Conservation (phyloP, 2,329 filamentous ascomycete genomes). For the Xylaria sp. region DNA sequence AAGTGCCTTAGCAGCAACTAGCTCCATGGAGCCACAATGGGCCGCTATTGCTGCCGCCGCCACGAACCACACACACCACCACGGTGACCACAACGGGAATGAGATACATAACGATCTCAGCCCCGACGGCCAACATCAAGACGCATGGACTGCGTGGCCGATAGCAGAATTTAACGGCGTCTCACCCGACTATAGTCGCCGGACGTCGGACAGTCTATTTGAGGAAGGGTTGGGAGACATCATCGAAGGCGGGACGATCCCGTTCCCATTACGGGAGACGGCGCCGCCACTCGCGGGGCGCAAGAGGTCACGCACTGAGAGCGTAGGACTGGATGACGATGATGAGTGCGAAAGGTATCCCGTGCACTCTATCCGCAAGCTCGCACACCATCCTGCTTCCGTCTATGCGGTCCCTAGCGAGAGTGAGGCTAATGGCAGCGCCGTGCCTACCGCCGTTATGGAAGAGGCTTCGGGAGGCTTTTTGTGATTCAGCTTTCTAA, state of each 20-base stretch:
- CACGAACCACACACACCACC: constrained; percentile 31
- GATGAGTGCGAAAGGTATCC: constrained; percentile 40
- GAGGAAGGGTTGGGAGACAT: constrained; percentile 19
- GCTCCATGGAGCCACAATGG: constrained; percentile 40
- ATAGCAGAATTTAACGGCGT: constrained; percentile 24
- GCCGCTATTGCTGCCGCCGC: constrained; percentile 34
- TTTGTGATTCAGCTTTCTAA: constrained; percentile 21
- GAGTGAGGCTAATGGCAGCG: not conserved
- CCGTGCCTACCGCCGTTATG: constrained; percentile 43
- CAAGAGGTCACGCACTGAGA: constrained; percentile 51
- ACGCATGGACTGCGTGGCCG: constrained; percentile 40
- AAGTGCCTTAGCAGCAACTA: constrained; percentile 9
- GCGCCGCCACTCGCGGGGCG: constrained; percentile 41
- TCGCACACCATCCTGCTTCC: constrained; percentile 41
- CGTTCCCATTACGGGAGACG: constrained; percentile 40
- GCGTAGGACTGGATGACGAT: constrained; percentile 42
- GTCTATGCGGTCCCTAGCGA: constrained; percentile 12
- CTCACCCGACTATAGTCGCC: constrained; percentile 20
- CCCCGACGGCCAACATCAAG: constrained; percentile 27
- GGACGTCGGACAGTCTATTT: constrained; percentile 22
- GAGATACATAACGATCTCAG: constrained; percentile 10
- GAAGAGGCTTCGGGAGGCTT: constrained; percentile 35
- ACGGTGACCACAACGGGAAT: not conserved
- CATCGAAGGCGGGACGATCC: constrained; percentile 26
- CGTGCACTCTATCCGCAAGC: constrained; percentile 45